Conservation (phyloP, 1,284 basidiomycete genomes). For the Pascua sp. region DNA sequence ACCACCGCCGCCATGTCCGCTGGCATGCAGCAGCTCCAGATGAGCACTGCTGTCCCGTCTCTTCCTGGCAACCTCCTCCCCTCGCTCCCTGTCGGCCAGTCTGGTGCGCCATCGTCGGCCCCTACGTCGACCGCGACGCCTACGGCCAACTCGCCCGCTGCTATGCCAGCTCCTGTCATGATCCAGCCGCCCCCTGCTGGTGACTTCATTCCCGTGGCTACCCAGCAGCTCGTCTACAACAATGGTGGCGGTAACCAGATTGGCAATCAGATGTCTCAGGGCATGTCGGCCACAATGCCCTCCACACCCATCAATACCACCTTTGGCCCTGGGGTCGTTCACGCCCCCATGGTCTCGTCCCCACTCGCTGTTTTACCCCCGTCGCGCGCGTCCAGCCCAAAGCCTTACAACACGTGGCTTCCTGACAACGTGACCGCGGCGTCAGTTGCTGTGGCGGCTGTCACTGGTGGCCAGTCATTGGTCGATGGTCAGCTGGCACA, state of each 20-base stretch:
- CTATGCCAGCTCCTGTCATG: constrained; percentile 4
- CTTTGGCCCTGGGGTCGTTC: constrained; percentile 28
- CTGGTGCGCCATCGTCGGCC: background rate
- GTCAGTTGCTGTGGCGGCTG: constrained; percentile 10
- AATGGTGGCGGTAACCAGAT: constrained; percentile 31
- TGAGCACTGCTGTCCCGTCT: too few species aligned
- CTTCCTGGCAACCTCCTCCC: constrained; percentile 20
- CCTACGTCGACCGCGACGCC: background rate
- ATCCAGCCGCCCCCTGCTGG: constrained; percentile 7
- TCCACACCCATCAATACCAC: constrained; percentile 28
- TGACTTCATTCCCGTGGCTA: constrained; percentile 1
- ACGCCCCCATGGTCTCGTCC: constrained; percentile 43
- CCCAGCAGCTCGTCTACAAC: constrained; percentile 36
- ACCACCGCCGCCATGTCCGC: too few species aligned
- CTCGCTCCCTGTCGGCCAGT: constrained; percentile 29
- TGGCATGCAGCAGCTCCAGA: too few species aligned
- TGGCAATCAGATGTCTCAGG: constrained; percentile 34
- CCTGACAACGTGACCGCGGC: constrained; percentile 11
- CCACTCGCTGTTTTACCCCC: constrained; percentile 38
- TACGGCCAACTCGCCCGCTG: constrained; percentile 5
- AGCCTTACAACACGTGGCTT: constrained; percentile 15
- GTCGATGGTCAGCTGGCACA: constrained; percentile 3
- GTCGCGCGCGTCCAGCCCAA: constrained; percentile 33
- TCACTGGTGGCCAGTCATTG: background rate
- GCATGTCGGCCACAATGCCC: constrained; percentile 9